Base-by-base conservation (phyloP, 768 basidiomycete species). In the Rubroboletus pulcherrimus region DNA sequence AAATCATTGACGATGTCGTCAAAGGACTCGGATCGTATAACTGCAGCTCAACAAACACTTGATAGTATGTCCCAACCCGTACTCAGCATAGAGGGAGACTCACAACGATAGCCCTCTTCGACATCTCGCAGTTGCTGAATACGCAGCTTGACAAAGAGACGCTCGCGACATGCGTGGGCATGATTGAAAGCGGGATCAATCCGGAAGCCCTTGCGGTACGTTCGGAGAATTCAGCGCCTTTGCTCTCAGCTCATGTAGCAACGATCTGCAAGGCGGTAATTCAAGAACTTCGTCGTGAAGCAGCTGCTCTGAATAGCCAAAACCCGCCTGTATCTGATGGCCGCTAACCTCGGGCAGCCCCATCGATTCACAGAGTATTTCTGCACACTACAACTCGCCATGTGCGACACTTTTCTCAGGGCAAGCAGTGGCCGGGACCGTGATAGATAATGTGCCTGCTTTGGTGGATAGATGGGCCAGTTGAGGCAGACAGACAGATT, bases 171-270 rank as follows among this genome's bases (percentile, higher is more conserved):
- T 96, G 93, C 69, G 85, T 96, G 24, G 81, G 86, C 39, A 86
- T 96, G 87, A 93, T 96, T 63, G 93, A 96, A 74, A 86, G 83
- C 57, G 93, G 93, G 17, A 90, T 89, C 45, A 96, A 95, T 70
- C 91, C 93, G 11, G 92, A 95, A 65, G 93, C 92, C 0, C 77
- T 96, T 44, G 93, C 93, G 63, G 93, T 95, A 68, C 52, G 85
- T 74, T 15, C 71, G 63, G 35, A 51, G 7, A 17, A 52, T 14
- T 38, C 29, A 14, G n/a, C 14, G 43, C 17, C 7, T 12, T 37
- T 38, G n/a, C 17, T 34, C 43, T 48, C 45, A 26, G 48, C n/a
- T 63, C 49, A 54, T 30, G 24, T 52, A 12, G 53, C 45, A 26
- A 52, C 54, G 38, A 21, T 52, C 19, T 48, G 26, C 55, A 46